Percentiles rank a stretch among this genome's conserved stretches.
These are phyloP conservation scores for Zymoseptoria crescenta DNA, from an alignment of 2,329 filamentous ascomycete species.

Conservation along the genomic window DNA sequence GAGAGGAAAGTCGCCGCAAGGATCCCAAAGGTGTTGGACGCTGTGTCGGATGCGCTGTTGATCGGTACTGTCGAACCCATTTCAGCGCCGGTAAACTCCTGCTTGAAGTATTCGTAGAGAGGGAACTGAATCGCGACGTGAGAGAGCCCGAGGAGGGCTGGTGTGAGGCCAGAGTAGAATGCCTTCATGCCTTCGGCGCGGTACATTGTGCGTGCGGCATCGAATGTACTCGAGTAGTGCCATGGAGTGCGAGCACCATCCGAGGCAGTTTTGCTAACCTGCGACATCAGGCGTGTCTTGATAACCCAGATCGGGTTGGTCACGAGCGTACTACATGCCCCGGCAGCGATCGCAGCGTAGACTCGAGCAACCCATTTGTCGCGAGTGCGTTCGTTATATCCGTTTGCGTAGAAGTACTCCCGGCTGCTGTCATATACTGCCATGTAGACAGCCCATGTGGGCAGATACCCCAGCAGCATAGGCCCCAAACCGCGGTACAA, in stretches of 20 bases:
- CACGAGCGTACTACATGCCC: constrained; percentile 82
- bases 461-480: constrained; percentile 90
- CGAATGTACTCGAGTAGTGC: constrained; percentile 83
- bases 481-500: constrained; percentile 91
- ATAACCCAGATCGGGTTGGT: constrained; percentile 99
- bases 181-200: constrained; percentile 75
- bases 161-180: constrained; percentile 92
- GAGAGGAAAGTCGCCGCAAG: constrained; percentile 83
- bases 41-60: constrained; percentile 38
- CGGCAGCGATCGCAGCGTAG: constrained; percentile 83
- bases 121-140: constrained; percentile 98
- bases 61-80: constrained; percentile 63
- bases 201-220: constrained; percentile 96
- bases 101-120: constrained; percentile 88
- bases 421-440: constrained; percentile 92
- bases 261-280: constrained; percentile 55
- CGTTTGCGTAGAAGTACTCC: constrained; percentile 57
- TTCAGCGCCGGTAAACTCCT: constrained; percentile 76
- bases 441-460: constrained; percentile 97
- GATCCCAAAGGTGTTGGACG: constrained; percentile 70
- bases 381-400: constrained; percentile 28
- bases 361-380: constrained; percentile 74
- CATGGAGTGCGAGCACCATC: constrained; percentile 60
- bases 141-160: constrained; percentile 81
- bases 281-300: constrained; percentile 96